phyloP scores from a whole-genome alignment of 768 basidiomycete genomes.

The Pleurotus sapidus region DNA sequence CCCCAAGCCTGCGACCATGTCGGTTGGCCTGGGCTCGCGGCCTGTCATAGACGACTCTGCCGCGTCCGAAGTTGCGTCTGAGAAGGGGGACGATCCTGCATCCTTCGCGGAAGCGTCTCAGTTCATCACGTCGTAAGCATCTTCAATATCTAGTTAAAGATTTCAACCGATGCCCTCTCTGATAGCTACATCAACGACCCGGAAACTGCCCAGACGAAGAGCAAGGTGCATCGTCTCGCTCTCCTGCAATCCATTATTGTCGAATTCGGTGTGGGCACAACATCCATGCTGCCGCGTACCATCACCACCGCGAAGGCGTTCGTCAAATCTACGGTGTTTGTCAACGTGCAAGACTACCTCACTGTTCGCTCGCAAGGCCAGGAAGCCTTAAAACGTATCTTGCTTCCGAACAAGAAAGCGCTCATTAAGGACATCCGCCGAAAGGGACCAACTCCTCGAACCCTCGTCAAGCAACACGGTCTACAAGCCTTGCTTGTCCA shows the following conservation, averaged over 20 bases:
- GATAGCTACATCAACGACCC: constrained; percentile 53
- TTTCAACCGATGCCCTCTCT: neutral
- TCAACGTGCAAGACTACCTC: constrained; percentile 75
- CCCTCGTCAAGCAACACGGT: constrained; percentile 64
- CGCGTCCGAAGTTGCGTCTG: constrained; percentile 38
- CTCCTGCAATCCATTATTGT: constrained; percentile 73
- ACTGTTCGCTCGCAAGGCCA: constrained; percentile 62
- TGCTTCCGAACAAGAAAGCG: constrained; percentile 61
- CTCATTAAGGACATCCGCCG: constrained; percentile 58
- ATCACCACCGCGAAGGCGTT: constrained; percentile 66
- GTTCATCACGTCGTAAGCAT: constrained; percentile 61
- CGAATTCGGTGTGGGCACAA: constrained; percentile 56
- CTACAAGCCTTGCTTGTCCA: constrained; percentile 62
- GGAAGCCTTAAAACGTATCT: constrained; percentile 52
- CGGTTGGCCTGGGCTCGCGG: constrained; percentile 29
- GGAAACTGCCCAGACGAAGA: constrained; percentile 23
- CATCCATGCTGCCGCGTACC: constrained; percentile 50
- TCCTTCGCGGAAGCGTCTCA: constrained; percentile 57
- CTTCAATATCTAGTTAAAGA: neutral
- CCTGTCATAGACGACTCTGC: constrained; percentile 47
- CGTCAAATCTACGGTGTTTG: constrained; percentile 62
- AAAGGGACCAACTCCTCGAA: constrained; percentile 42
- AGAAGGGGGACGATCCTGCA: constrained; percentile 29
- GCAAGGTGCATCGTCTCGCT: constrained; percentile 47
- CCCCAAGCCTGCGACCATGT: no score